Evolutionary conservation across 306 rosid genomes (phyloP), one percentile per base, ranked within the genome.

Genomic region (Glycyrrhiza uralensis): DNA sequence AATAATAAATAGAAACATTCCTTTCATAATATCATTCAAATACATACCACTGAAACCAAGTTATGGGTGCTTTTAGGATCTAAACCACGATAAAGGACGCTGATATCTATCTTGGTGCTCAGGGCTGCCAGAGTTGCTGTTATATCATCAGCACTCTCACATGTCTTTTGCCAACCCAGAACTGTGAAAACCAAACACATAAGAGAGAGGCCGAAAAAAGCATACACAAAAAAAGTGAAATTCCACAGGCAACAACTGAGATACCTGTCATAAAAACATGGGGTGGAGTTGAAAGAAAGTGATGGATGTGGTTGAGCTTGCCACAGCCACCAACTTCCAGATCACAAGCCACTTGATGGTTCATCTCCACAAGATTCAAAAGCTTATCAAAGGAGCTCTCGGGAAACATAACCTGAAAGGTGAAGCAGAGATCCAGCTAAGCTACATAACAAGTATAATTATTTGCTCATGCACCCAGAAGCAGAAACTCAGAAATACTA

Each of bases 11-110:
- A 61, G 13, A 78, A 62, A 38, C 32, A 69, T 74, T 66, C 38
- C 71, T 19, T 30, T 18, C 35, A 30, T 14, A 44, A 33, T 35
- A 59, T n/a, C 38, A 46, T 26, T 55, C 35, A 46, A 69, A 23
- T 59, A 75, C 90, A 70, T 95, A 95, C 99, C 99, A 95, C 96
- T 38, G 97, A 95, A 69, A 95, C 97, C 90, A 95, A 88, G 85
- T 72, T 81, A 76, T 88, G 92, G 10, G 55, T 69, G 62, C 65
- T 87, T 84, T 85, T 88, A 38, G 88, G 92, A 74, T 90, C 90
- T 70, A 92, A 77, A 69, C 96, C 99, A 26, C 96, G 90, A 80
- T 91, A 95, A 51, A 95, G 92, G 46, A 81, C 90, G 69, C 89
- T 84, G 85, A 88, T 83, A 72, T 95, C 90, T 52, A 95, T 80